A percentile compares a stretch with the other conserved stretches of the same genome.
Evolutionary conservation across 805 yeast genomes (phyloP).

Genomic region (Priceomyces castillae): DNA sequence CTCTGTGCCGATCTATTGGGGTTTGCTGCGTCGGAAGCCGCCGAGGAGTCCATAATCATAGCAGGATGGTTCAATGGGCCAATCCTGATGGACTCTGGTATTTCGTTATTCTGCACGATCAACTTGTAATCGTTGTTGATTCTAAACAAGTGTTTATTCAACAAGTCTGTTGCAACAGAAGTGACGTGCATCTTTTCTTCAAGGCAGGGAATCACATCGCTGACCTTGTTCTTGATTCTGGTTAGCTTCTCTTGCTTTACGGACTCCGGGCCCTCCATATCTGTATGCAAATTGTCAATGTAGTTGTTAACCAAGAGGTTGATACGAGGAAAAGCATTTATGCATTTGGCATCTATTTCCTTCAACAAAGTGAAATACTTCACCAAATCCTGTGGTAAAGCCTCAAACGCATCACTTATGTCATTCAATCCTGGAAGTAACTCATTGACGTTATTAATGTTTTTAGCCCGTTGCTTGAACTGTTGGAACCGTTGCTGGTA

Average conservation of each 20-base stretch:
- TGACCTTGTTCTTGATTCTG: constrained; percentile 44
- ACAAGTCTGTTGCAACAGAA: constrained; percentile 78
- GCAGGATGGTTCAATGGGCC: constrained; percentile 92
- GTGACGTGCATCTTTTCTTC: constrained; percentile 99
- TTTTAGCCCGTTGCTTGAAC: constrained; percentile 33
- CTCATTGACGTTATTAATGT: constrained; percentile 33
- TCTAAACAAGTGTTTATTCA: constrained; percentile 64
- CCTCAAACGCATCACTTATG: constrained; percentile 85
- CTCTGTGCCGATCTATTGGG: constrained; percentile 60
- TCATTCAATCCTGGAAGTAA: constrained; percentile 83
- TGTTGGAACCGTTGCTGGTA: constrained; percentile 25
- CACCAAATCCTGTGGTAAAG: constrained; percentile 78
- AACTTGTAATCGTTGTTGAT: constrained; percentile 78
- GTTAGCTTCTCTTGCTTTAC: constrained; percentile 37
- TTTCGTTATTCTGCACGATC: constrained; percentile 68
- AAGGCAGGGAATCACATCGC: constrained; percentile 82
- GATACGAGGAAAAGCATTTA: constrained; percentile 66
- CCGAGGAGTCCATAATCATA: constrained; percentile 58
- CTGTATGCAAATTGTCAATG: constrained; percentile 22
- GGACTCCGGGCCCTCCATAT: constrained; percentile 11
- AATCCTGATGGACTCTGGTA: constrained; percentile 72
- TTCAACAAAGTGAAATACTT: constrained; percentile 83
- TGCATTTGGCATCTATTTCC: constrained; percentile 94
- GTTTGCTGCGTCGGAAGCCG: constrained; percentile 39
- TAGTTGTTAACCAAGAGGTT: constrained; percentile 52